Conservation (phyloP, 1,284 basidiomycete species). For the Pisolithus thermaeus region DNA sequence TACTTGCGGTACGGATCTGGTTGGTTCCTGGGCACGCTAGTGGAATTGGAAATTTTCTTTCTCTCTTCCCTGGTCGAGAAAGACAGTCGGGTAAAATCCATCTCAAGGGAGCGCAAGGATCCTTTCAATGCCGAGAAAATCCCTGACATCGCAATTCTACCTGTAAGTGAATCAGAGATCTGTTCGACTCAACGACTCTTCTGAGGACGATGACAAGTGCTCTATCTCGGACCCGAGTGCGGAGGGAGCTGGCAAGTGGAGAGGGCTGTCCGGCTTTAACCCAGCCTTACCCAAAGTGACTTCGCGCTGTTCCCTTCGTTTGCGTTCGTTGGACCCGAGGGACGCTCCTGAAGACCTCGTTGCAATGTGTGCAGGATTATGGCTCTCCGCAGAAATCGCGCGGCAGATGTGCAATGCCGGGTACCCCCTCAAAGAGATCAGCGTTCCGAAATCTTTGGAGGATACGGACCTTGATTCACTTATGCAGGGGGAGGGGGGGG, state of each 20-base stretch:
- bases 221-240: constrained; percentile 1
- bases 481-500: constrained; percentile 1
- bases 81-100: constrained; percentile 1
- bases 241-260: neutral
- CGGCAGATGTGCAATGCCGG: constrained; percentile 19
- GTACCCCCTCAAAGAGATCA: constrained; percentile 8
- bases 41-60: constrained; percentile 7
- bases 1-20: constrained; percentile 7
- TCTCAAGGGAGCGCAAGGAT: neutral
- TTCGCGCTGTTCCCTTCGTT: constrained; percentile 6
- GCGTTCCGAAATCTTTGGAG: constrained; percentile 1
- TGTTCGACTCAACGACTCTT: neutral
- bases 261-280: constrained; percentile 7
- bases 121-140: constrained; percentile 6
- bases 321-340: constrained; percentile 26
- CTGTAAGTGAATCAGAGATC: constrained; percentile 3
- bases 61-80: constrained; percentile 4
- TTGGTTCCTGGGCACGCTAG: constrained; percentile 8
- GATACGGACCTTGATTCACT: constrained; percentile 10
- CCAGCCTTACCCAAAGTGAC: neutral
- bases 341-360: constrained; percentile 17
- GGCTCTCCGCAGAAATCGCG: constrained; percentile 29
- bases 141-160: constrained; percentile 11
- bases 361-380: constrained; percentile 31
- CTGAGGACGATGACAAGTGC: neutral